Base-by-base conservation (phyloP, 1,139 yeast genomes). In the Suhomyces kunorum region DNA sequence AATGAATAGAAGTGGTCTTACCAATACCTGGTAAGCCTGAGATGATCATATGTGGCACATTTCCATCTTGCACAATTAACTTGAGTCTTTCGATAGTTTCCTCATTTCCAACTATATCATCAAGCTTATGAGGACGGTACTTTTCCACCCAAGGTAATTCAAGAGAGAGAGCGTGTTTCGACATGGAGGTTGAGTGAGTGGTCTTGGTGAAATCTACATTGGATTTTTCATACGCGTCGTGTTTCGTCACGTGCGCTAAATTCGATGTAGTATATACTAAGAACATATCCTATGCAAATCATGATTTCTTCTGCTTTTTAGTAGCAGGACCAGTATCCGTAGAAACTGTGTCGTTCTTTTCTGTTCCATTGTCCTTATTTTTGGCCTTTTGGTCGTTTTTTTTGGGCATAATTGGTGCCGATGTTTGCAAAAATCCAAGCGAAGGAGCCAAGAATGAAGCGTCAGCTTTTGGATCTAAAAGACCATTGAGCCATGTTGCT, bases 1-100 rank as follows among this genome's bases (percentile, higher is more conserved):
- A 90, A 48, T 87, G 89, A 8, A 92, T 80, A 1, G 96, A 85
- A 0, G 98, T 92, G 6, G 98, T 92, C 60, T 92, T 92, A 33
- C 98, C 98, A 45, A 92, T 90, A 52, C 98, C 98, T 9, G 98
- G 98, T 42, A 89, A 69, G 4, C 98, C 97, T 11, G 94, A 83
- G 32, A 92, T 86, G 53, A 92, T 89, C 78, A 92, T 74, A 64
- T 92, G 97, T 3, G 98, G 98, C 87, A 92, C 85, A 63, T 92
- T 92, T 24, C 98, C 98, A 58, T 90, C 96, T 39, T 77, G 67
- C 5, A 95, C 96, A 40, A 92, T 90, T 48, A 87, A 78, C 53
- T 84, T 80, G 43, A 92, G 73, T 35, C 98, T 74, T 48, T 85
- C 92, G 5, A 92, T 76, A 1, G 98, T 92, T 48, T 90, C 98